Conservation (phyloP, 306 rosid species). For the Vigna nakashimae region DNA sequence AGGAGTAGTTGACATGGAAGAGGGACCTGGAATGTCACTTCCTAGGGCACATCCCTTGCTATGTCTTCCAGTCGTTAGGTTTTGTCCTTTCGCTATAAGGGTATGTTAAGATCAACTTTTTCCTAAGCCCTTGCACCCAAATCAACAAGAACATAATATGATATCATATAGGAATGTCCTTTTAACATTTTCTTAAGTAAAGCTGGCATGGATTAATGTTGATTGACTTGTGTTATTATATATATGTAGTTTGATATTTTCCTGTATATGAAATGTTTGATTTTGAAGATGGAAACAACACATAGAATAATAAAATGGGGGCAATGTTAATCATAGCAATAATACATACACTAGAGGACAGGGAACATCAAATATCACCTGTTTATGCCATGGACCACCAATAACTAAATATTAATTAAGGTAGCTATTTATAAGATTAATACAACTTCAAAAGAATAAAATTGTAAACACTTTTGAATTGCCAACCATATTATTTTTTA, state of each 20-base stretch:
- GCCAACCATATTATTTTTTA: too few species aligned
- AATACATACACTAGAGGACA: constrained; percentile 18
- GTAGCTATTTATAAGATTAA: too few species aligned
- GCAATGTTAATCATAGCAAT: constrained; percentile 6
- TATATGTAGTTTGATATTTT: not conserved
- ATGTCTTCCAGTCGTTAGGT: constrained; percentile 57
- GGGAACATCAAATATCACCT: too few species aligned
- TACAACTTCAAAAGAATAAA: too few species aligned
- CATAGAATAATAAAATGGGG: not conserved
- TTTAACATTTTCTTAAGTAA: not conserved
- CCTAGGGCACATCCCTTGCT: constrained; percentile 62
- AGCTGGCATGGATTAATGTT: not conserved
- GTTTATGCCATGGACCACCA: too few species aligned
- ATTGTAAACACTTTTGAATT: too few species aligned
- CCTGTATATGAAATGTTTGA: not conserved
- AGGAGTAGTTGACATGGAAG: constrained; percentile 59
- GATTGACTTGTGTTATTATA: not conserved
- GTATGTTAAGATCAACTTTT: too few species aligned
- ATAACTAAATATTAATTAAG: too few species aligned
- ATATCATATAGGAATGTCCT: too few species aligned
- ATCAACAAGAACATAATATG: too few species aligned
- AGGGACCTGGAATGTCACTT: constrained; percentile 71
- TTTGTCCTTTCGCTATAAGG: constrained; percentile 31
- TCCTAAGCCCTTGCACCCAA: too few species aligned
- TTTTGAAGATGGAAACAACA: not conserved